phyloP scores from a whole-genome alignment of 768 basidiomycete genomes.

The Mycena belliarum region DNA sequence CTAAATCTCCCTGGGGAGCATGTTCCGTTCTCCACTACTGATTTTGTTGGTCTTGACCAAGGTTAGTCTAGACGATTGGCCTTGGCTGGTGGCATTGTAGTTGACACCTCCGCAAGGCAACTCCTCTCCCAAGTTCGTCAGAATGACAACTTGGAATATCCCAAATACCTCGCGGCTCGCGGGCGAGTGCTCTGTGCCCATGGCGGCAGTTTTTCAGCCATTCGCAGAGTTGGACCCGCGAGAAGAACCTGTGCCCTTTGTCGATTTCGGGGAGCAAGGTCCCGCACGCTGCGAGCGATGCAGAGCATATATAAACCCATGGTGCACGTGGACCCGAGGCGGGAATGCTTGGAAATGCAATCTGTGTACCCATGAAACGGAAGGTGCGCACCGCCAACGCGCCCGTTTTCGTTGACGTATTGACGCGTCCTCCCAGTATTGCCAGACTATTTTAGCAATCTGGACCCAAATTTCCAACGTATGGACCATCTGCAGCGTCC shows the following conservation, averaged over 20 bases:
- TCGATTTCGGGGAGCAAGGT: conserved; percentile 69
- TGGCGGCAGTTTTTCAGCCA: conserved; percentile 86
- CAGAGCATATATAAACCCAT: conserved; percentile 90
- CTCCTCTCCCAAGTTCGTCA: conserved; percentile 87
- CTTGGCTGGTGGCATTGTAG: background rate
- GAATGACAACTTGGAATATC: conserved; percentile 87
- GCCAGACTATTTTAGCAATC: conserved; percentile 79
- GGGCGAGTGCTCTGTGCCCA: conserved; percentile 78
- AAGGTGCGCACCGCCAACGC: conserved; percentile 55
- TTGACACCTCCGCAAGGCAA: conserved; percentile 52
- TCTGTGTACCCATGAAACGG: conserved; percentile 80
- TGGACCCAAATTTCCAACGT: conserved; percentile 76
- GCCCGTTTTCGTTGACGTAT: background rate
- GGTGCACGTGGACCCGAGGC: conserved; percentile 83
- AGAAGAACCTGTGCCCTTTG: conserved; percentile 79
- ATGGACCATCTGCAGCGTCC: conserved; percentile 80
- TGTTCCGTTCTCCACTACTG: conserved; percentile 83
- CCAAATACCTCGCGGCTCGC: conserved; percentile 81
- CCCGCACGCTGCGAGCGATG: conserved; percentile 86
- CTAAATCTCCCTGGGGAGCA: conserved; percentile 57
- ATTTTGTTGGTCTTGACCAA: conserved; percentile 91
- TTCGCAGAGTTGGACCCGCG: conserved; percentile 79
- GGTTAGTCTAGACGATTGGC: conserved; percentile 36
- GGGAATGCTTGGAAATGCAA: conserved; percentile 93
- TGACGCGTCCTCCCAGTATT: conserved; percentile 50